Evolutionary conservation across 345 rosid species (phyloP).

Genomic region (Cardamine chenopodiifolia): DNA sequence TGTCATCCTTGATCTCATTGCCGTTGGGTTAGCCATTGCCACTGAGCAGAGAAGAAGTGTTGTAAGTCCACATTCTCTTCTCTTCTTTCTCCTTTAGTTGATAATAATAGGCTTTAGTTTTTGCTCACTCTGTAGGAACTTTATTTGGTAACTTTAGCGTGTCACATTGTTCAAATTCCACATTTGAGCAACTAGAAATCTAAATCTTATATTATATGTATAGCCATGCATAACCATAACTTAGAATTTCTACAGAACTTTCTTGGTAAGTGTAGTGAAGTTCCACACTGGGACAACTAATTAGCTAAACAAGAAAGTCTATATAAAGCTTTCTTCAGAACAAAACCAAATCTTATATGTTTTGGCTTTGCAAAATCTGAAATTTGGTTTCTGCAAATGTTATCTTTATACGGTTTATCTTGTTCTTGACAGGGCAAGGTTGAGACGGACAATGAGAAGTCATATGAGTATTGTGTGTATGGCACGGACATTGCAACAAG

Average conservation of each 20-base stretch:
- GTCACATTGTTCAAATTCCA: not conserved
- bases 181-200: not conserved
- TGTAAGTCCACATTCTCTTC: constrained; percentile 50
- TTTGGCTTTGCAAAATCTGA: constrained; percentile 5
- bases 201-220: not conserved
- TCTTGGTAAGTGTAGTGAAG: not conserved
- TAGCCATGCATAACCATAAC: not conserved
- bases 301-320: not conserved
- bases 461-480: constrained; percentile 66
- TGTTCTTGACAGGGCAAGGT: constrained; percentile 60
- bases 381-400: not conserved
- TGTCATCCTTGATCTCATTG: constrained; percentile 79
- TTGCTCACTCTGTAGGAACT: not conserved
- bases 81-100: not conserved
- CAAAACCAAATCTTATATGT: not conserved
- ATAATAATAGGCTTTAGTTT: constrained; percentile 5
- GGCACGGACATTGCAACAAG: constrained; percentile 90
- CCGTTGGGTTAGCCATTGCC: constrained; percentile 90
- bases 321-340: not conserved
- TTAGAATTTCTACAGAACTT: not conserved
- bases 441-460: constrained; percentile 51
- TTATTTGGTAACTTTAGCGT: no score
- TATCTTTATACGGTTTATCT: not conserved
- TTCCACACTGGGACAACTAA: not conserved
- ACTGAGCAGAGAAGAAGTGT: constrained; percentile 97